These are phyloP conservation scores for Penicillium thymicola DNA, from an alignment of 2,329 filamentous ascomycete species.

Conservation along the genomic window DNA sequence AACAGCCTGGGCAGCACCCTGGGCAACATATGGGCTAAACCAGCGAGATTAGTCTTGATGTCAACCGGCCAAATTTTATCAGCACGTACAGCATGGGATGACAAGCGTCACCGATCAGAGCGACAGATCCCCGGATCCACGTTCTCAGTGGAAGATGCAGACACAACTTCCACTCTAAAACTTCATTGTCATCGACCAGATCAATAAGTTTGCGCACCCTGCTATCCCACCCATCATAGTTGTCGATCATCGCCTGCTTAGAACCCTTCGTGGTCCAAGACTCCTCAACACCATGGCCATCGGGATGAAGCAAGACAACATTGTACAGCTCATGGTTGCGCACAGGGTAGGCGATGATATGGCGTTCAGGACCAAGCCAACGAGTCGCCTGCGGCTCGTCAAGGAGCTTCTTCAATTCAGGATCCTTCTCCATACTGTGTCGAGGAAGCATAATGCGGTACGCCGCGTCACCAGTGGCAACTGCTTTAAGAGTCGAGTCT, in stretches of 20 bases:
- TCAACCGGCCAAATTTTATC: neutral
- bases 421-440: constrained; percentile 63
- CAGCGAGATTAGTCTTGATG: constrained; percentile 4
- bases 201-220: constrained; percentile 58
- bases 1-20: constrained; percentile 50
- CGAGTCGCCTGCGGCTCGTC: constrained; percentile 65
- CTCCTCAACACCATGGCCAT: constrained; percentile 58
- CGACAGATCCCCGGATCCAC: constrained; percentile 36
- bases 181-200: constrained; percentile 55
- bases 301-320: constrained; percentile 61
- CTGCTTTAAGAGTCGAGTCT: constrained; percentile 24
- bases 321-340: constrained; percentile 64
- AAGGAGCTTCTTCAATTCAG: constrained; percentile 65
- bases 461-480: constrained; percentile 65
- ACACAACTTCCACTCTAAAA: constrained; percentile 41
- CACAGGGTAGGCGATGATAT: constrained; percentile 77
- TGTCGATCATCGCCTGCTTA: constrained; percentile 60
- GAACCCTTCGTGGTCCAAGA: constrained; percentile 63
- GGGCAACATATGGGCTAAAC: constrained; percentile 33
- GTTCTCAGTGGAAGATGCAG: constrained; percentile 32
- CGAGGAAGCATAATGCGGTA: constrained; percentile 75
- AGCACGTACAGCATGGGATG: constrained; percentile 44
- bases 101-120: constrained; percentile 44
- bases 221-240: constrained; percentile 61
- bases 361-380: constrained; percentile 72